Base-by-base conservation (phyloP, 129 eudicot genomes). In the Smallanthus sonchifolius region DNA sequence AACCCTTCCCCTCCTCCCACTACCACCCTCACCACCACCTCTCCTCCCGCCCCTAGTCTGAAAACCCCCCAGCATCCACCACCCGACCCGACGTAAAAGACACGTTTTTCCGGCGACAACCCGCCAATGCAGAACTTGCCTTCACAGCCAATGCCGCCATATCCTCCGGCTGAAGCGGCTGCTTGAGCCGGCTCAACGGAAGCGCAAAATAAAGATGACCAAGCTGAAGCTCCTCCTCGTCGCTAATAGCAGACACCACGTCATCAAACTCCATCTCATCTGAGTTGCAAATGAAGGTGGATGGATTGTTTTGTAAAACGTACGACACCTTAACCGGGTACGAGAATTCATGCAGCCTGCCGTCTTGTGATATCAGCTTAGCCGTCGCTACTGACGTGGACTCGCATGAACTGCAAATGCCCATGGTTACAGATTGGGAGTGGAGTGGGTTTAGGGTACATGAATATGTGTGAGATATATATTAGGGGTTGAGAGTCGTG, bases 121-220 rank as follows among this genome's bases (percentile, higher is more conserved):
- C 87, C 7, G 72, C 73, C 87, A 93, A 75, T 5, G 98, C 98
- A 3, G 92, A 80, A 77, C 92, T 90, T 10, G 98, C 98, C 70
- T 90, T 93, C 3, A 93, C 96, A 5, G 98, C 98, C 82, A 93
- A 81, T 80, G 98, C 96, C 10, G 98, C 98, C 98, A 93, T 93
- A 45, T 93, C 97, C 73, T 93, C 98, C 44, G 96, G 87, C 80
- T 66, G 82, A 2, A 93, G 76, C 61, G 89, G 97, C 10, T 55
- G 85, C 11, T 61, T 66, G 37, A 90, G 44, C 72, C 88, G 77
- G 73, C 82, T 87, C 76, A 88, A 52, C 45, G 97, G 98, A 20
- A 93, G 81, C 13, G 86, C 96, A 37, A 93, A 93, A 59, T 93
- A 93, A 6, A 93, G 67, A 55, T 90, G 97, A 1, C 97, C 98